Base-by-base conservation (phyloP, 805 yeast genomes). In the Nakazawaea sp. region DNA sequence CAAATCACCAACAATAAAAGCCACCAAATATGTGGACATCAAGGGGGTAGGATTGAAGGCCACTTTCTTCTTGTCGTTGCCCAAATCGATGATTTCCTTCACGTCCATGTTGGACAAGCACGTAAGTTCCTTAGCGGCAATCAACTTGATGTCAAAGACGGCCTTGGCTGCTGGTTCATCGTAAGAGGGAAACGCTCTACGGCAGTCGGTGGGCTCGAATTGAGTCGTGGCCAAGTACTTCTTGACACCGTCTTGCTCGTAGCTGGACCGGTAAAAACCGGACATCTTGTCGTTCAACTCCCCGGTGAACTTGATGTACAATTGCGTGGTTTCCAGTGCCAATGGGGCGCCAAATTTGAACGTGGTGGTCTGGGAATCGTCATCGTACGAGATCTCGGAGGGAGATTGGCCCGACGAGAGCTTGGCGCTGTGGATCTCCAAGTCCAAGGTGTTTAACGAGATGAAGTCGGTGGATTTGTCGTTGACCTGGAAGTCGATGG, bases 151-250 rank as follows among this genome's bases (percentile, higher is more conserved):
- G 40, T 76, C 80, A 51, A 80, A 84, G 35, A 76, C 66, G 18
- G 92, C 86, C 62, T 84, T 84, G 42, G 81, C 68, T 40, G 83
- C 75, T 17, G 95, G 94, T 56, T 83, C 92, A 58, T 84, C 95
- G 50, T 79, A 81, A 53, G 83, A 82, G 24, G 95, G 95, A 69
- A 84, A 84, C 8, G 92, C 92, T 50, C 87, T 72, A 50, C 95
- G 76, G 48, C 90, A 85, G 53, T 84, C 92, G 16, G 90, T 81
- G 18, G 94, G 79, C 62, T 84, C 94, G 75, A 84, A 79, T 60
- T 84, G 95, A 31, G 94, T 82, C 32, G 89, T 79, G 30, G 87
- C 85, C 70, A 83, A 68, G 56, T 80, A 79, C 51, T 78, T 79
- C 27, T 76, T 77, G 42, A 68, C 66, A 17, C 86, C 83, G 44